Conservation (phyloP, 2,329 filamentous ascomycete species). For the Pseudonectria buxi region DNA sequence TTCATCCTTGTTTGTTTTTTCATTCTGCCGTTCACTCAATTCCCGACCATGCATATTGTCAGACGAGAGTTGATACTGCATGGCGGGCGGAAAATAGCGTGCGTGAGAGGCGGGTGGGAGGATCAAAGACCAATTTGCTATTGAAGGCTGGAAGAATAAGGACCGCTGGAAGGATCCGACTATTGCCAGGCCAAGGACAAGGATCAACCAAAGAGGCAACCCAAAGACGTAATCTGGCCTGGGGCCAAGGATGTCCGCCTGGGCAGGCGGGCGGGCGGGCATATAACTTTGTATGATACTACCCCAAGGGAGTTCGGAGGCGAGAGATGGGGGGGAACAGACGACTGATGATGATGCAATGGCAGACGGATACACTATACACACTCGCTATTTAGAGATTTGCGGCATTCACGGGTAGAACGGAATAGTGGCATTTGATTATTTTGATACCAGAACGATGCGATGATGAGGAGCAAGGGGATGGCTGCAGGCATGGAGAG, state of each 20-base stretch:
- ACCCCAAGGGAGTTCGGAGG: conserved; percentile 1
- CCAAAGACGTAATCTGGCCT: too few relatives aligned
- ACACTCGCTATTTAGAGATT: conserved; percentile 14
- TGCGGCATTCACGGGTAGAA: conserved; percentile 9
- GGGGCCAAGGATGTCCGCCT: too few relatives aligned
- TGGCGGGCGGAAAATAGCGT: too few relatives aligned
- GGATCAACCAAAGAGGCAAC: not conserved
- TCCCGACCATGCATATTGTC: too few relatives aligned
- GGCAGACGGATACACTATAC: conserved; percentile 15
- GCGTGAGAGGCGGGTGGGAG: too few relatives aligned
- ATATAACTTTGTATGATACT: conserved; percentile 1
- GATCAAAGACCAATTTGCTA: not conserved
- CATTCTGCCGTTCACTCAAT: too few relatives aligned
- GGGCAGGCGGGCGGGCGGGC: not conserved
- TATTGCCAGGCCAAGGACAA: conserved; percentile 1
- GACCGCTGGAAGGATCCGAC: conserved; percentile 2
- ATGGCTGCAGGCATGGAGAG: conserved; percentile 8
- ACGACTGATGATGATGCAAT: conserved; percentile 16
- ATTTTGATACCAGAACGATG: conserved; percentile 9
- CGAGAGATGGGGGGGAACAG: not conserved
- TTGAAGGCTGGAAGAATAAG: conserved; percentile 1
- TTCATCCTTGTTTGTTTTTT: too few relatives aligned
- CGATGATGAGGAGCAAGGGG: conserved; percentile 4
- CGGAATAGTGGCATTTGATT: conserved; percentile 14
- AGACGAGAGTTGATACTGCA: too few relatives aligned